Percentiles rank a stretch among this genome's conserved stretches.
Evolutionary conservation across 805 yeast genomes (phyloP).

Genomic region (Ogataea methylovora): DNA sequence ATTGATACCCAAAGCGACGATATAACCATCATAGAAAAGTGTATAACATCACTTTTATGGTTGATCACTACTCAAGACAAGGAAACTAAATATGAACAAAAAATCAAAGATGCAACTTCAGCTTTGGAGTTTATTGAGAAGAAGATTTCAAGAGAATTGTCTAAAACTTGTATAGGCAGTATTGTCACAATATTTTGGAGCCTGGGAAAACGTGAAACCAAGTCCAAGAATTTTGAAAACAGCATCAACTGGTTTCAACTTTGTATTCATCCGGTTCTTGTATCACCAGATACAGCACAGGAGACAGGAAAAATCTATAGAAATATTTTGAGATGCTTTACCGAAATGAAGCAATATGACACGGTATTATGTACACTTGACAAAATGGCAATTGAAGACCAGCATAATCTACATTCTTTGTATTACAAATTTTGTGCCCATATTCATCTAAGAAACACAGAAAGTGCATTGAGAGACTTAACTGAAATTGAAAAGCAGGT

Average conservation of each 20-base stretch:
- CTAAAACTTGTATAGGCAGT: conserved; percentile 23
- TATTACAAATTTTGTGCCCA: conserved; percentile 23
- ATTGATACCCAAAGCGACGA: conserved; percentile 14
- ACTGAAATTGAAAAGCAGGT: neutral
- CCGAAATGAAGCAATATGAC: conserved; percentile 14
- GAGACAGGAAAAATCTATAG: conserved; percentile 31
- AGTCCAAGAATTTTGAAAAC: conserved; percentile 4
- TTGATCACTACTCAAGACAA: conserved; percentile 12
- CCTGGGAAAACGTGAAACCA: conserved; percentile 25
- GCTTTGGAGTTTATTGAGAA: conserved; percentile 22
- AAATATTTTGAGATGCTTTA: conserved; percentile 23
- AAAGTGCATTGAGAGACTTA: neutral
- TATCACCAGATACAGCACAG: conserved; percentile 2
- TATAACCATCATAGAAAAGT: conserved; percentile 5
- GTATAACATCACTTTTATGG: conserved; percentile 13
- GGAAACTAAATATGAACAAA: conserved; percentile 5
- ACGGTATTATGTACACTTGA: conserved; percentile 16
- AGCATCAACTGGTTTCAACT: conserved; percentile 12
- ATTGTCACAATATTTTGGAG: conserved; percentile 31
- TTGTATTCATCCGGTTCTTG: conserved; percentile 11
- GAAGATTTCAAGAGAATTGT: conserved; percentile 15
- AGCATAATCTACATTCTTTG: conserved; percentile 22
- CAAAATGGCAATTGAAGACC: conserved; percentile 16
- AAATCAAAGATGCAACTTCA: conserved; percentile 12
- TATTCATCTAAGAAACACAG: conserved; percentile 8